Base-by-base conservation (phyloP, 2,329 filamentous ascomycete genomes). In the Hymenoscyphus albidus region DNA sequence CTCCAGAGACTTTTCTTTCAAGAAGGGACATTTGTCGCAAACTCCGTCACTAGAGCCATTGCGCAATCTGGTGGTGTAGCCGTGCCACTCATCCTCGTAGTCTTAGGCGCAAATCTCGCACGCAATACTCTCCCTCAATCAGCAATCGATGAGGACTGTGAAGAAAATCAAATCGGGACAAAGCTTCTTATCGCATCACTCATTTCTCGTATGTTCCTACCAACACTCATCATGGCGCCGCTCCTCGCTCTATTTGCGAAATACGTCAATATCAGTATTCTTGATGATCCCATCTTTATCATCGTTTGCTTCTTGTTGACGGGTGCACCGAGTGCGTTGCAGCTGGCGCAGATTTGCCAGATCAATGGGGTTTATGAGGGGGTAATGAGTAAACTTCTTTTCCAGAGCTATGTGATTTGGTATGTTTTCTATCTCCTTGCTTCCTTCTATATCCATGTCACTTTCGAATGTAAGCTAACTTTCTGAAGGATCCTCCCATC, bases 401-500 rank as follows among this genome's bases (percentile, higher is more conserved):
- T 98, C 81, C 94, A 97, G 81, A 97, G 94, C 79, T 96, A 96
- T 75, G 92, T 99, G 65, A 88, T 97, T 68, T 97, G 93, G 92
- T 92, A 81, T 79, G 88, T 82, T 62, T 56, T 27, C 14, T 39
- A 16, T 57, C 61, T 44, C 55, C 27, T 27, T 38, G 27, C 62
- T 27, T 35, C 18, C 2, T 22, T n/a, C n/a, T 22, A 1, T 10
- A 18, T 51, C 7, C 6, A 10, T 22, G n/a, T 2, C 10, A 10
- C 14, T 44, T n/a, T 14, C 0, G 42, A 14, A 44, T 5, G 5
- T 44, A n/a, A n/a, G 2, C 61, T 65, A n/a, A 42, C 54, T 60
- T 74, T 44, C 58, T 64, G 2, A 68, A 92, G 89, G 88, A 98
- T 99, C 71, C 83, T 99, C 60, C 95, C 95, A 1, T 97, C 92